A percentile compares a stretch with the other conserved stretches of the same genome.
Conservation (phyloP, 2,329 filamentous ascomycete species). For the Diaporthe sp. region DNA sequence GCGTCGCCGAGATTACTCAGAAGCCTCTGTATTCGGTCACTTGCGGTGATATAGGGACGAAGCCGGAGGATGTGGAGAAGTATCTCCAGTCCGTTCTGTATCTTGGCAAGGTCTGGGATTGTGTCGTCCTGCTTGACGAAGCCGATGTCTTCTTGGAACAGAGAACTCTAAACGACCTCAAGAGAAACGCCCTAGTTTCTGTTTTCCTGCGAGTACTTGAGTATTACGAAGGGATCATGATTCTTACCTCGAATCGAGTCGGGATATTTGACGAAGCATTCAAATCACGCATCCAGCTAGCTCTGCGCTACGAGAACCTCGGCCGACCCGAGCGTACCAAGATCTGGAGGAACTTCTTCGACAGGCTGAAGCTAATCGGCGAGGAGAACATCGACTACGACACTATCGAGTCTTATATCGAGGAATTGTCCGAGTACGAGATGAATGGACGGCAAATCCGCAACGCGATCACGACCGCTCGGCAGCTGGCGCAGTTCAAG, state of each 20-base stretch:
- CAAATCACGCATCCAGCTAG: slow-evolving; percentile 45
- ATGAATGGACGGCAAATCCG: slow-evolving; percentile 19
- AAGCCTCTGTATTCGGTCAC: slow-evolving; percentile 47
- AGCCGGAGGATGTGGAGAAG: slow-evolving; percentile 44
- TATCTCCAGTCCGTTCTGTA: slow-evolving; percentile 45
- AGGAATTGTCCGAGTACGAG: neutral
- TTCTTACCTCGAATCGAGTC: slow-evolving; percentile 46
- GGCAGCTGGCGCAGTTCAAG: slow-evolving; percentile 37
- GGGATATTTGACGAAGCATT: slow-evolving; percentile 46
- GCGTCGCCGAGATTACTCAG: slow-evolving; percentile 45
- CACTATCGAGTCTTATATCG: neutral
- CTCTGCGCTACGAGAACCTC: slow-evolving; percentile 41
- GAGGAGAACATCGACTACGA: slow-evolving; percentile 22
- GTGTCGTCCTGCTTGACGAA: slow-evolving; percentile 37
- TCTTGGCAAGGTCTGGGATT: slow-evolving; percentile 46
- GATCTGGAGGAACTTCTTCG: slow-evolving; percentile 44
- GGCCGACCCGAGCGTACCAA: slow-evolving; percentile 26
- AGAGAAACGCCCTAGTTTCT: slow-evolving; percentile 46
- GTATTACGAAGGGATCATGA: slow-evolving; percentile 44
- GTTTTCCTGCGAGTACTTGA: slow-evolving; percentile 45
- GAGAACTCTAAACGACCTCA: slow-evolving; percentile 41
- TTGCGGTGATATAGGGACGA: slow-evolving; percentile 46
- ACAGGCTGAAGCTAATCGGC: slow-evolving; percentile 28
- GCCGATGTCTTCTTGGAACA: slow-evolving; percentile 45
- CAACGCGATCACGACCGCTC: slow-evolving; percentile 38